Conservation (phyloP, 2,329 filamentous ascomycete species). For the Mycosphaerella arachidis region DNA sequence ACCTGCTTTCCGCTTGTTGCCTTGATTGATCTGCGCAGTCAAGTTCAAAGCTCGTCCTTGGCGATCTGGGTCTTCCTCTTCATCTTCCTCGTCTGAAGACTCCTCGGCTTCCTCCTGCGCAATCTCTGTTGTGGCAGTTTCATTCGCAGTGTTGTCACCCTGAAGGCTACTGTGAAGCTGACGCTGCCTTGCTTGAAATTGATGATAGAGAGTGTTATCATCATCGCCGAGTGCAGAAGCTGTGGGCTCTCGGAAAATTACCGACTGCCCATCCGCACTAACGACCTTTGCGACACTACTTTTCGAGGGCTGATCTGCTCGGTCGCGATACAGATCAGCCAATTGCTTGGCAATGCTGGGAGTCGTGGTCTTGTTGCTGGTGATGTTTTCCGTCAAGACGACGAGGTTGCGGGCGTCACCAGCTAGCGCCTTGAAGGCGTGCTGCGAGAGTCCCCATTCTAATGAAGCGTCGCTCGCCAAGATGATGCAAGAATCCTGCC, state of each 20-base stretch:
- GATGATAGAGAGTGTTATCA: constrained; percentile 79
- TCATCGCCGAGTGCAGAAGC: constrained; percentile 68
- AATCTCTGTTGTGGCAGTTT: constrained; percentile 59
- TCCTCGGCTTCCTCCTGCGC: constrained; percentile 78
- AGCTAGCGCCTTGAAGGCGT: constrained; percentile 69
- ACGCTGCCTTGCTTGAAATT: constrained; percentile 83
- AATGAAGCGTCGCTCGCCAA: constrained; percentile 84
- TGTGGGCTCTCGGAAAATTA: constrained; percentile 31
- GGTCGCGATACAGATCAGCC: constrained; percentile 55
- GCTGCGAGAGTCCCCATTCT: constrained; percentile 91
- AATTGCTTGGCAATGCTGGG: constrained; percentile 67
- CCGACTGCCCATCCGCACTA: constrained; percentile 55
- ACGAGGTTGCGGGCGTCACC: constrained; percentile 76
- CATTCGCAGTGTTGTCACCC: constrained; percentile 62
- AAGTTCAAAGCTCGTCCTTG: constrained; percentile 90
- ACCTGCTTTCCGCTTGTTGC: constrained; percentile 73
- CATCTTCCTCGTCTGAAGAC: constrained; percentile 79
- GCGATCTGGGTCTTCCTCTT: constrained; percentile 83
- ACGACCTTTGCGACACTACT: constrained; percentile 44
- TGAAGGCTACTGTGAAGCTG: constrained; percentile 81
- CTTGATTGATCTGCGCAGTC: constrained; percentile 77
- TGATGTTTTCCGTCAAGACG: constrained; percentile 74
- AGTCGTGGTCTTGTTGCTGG: constrained; percentile 34
- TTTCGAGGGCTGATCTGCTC: constrained; percentile 22
- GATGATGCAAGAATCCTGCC: constrained; percentile 64